phyloP scores from a whole-genome alignment of 345 rosid species.

The Kernera saxatilis region DNA sequence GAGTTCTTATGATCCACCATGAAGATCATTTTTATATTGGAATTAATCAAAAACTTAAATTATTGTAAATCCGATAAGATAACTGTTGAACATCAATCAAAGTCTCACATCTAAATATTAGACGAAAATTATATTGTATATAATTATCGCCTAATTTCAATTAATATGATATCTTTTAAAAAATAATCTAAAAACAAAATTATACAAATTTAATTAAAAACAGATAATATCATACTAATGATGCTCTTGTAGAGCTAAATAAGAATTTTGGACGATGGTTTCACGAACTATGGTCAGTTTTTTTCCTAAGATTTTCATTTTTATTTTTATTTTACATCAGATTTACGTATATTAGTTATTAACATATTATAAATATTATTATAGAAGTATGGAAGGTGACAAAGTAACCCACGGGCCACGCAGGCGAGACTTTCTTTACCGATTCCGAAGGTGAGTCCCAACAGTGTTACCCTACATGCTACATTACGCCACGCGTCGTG shows the following conservation, averaged over 20 bases:
- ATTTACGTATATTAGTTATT: too few species aligned
- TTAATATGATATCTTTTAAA: too few species aligned
- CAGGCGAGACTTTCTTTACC: slow-evolving; percentile 1
- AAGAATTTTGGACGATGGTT: neutral
- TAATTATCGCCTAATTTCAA: too few species aligned
- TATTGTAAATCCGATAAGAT: too few species aligned
- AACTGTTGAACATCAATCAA: too few species aligned
- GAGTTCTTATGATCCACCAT: too few species aligned
- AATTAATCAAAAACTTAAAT: too few species aligned
- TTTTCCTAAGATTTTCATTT: neutral
- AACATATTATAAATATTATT: neutral
- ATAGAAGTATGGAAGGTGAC: neutral
- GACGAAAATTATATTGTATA: too few species aligned
- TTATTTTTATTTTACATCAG: neutral
- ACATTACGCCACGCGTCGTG: neutral
- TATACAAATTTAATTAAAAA: too few species aligned
- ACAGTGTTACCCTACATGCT: slow-evolving; percentile 4
- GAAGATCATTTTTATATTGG: too few species aligned
- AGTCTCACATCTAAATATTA: too few species aligned
- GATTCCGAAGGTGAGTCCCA: neutral
- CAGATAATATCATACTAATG: neutral
- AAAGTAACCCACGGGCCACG: neutral
- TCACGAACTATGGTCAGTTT: neutral
- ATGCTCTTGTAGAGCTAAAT: neutral
- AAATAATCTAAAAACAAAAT: too few species aligned